Evolutionary conservation across 139 green algal species (phyloP).

Genomic region (Chlorella sp.): DNA sequence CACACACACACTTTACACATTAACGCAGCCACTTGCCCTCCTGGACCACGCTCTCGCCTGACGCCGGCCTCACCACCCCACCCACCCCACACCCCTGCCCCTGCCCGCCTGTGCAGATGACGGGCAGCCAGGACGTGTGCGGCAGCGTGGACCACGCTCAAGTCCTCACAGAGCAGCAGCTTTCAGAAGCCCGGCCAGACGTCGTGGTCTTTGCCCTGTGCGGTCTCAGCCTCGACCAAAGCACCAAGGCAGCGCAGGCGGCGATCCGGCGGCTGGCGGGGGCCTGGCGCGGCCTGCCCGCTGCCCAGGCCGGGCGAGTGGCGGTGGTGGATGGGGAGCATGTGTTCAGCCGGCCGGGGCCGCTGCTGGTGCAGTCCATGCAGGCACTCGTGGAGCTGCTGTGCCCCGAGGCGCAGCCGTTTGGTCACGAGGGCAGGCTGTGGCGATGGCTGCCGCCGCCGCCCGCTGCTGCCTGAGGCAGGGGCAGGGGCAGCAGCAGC

Average conservation of each 20-base stretch:
- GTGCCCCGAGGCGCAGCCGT: slow-evolving; percentile 57
- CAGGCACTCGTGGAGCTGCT: slow-evolving; percentile 61
- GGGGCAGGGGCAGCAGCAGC: background rate
- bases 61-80: background rate
- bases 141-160: slow-evolving; percentile 28
- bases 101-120: slow-evolving; percentile 15
- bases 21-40: too few relatives aligned
- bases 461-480: background rate
- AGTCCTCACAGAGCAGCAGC: slow-evolving; percentile 32
- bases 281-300: background rate
- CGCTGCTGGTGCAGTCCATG: slow-evolving; percentile 48
- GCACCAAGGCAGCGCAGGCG: slow-evolving; percentile 12
- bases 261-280: slow-evolving; percentile 24
- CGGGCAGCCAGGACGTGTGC: slow-evolving; percentile 58
- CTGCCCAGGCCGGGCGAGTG: slow-evolving; percentile 8
- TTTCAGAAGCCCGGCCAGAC: slow-evolving; percentile 48
- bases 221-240: slow-evolving; percentile 51
- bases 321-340: slow-evolving; percentile 52
- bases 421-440: slow-evolving; percentile 49
- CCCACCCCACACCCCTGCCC: background rate
- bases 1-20: too few relatives aligned
- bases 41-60: background rate
- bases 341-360: slow-evolving; percentile 56
- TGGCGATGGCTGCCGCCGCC: slow-evolving; percentile 39
- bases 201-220: slow-evolving; percentile 73